These are phyloP conservation scores for Eimeria tenella DNA, from an alignment of 169 alveolate genomes.

Conservation along the genomic window DNA sequence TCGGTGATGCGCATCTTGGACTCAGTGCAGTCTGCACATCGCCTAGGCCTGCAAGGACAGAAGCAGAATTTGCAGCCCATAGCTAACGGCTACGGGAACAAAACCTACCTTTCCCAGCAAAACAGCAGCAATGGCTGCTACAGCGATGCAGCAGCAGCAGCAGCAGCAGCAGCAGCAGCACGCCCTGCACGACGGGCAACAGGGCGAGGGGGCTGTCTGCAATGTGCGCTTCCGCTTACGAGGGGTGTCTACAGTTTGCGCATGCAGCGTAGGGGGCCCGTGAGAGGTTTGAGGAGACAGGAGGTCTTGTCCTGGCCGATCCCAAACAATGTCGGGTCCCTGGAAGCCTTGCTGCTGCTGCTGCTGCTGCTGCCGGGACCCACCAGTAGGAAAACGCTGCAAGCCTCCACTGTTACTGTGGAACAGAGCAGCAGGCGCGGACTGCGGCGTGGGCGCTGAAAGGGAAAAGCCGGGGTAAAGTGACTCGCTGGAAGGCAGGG, in stretches of 20 bases:
- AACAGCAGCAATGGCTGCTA: not conserved
- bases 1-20: not conserved
- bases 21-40: conserved; percentile 7
- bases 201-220: not conserved
- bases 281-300: conserved; percentile 4
- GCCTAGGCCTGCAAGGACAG: conserved; percentile 18
- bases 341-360: conserved; percentile 15
- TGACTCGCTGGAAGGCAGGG: not conserved
- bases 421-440: conserved; percentile 21
- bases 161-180: conserved; percentile 41
- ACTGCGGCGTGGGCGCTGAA: not conserved
- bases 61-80: not conserved
- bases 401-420: conserved; percentile 1
- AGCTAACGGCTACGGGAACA: conserved; percentile 14
- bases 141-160: conserved; percentile 5
- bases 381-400: not conserved
- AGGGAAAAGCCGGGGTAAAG: not conserved
- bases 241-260: not conserved
- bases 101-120: no score
- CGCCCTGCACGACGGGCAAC: no score
- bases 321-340: not conserved
- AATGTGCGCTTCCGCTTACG: not conserved
- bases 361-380: conserved; percentile 47
- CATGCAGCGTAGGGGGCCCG: not conserved
- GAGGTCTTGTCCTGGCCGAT: not conserved